Base-by-base conservation (phyloP, 805 yeast genomes). In the Candida rishiriensis region DNA sequence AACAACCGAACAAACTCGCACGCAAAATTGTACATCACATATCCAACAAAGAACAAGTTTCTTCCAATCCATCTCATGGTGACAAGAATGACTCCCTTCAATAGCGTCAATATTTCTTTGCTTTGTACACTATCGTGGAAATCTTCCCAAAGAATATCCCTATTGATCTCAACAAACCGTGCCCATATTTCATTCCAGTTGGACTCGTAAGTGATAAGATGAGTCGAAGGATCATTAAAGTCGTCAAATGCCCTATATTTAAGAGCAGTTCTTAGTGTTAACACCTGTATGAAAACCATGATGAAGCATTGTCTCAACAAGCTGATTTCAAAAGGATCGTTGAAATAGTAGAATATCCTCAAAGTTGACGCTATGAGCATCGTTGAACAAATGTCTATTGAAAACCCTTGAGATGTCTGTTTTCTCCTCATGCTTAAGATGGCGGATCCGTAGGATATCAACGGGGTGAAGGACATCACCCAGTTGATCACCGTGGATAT, bases 311-410 rank as follows among this genome's bases (percentile, higher is more conserved):
- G 97, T 48, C 91, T 67, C 36, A 89, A 68, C 35, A 89, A 64
- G 2, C 95, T 78, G n/a, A 76, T 63, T 60, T 89, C 97, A 59
- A 83, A 89, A 0, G 96, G 96, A 38, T 82, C 76, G 40, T 87
- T 81, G 49, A 84, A 62, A 68, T 84, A 90, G 67, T 87, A 89
- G 44, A 80, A 78, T 26, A 89, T 81, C 51, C 95, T 71, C 38
- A 88, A 65, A 5, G 81, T 76, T 35, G 88, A 76, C 1, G 96
- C 83, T 50, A 88, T 71, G 49, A 89, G 61, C 96, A 90, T 88
- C 7, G 96, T 87, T 7, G 88, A 90, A 65, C 97, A 90, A 10
- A 90, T 86, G 64, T 90, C 97, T n/a, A 88, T 70, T 5, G 95
- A 85, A 58, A 89, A 88, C 17, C 97, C 97, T 17, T 77, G 70